phyloP scores from a whole-genome alignment of 75 land plant genomes.

The Pinus taeda region DNA sequence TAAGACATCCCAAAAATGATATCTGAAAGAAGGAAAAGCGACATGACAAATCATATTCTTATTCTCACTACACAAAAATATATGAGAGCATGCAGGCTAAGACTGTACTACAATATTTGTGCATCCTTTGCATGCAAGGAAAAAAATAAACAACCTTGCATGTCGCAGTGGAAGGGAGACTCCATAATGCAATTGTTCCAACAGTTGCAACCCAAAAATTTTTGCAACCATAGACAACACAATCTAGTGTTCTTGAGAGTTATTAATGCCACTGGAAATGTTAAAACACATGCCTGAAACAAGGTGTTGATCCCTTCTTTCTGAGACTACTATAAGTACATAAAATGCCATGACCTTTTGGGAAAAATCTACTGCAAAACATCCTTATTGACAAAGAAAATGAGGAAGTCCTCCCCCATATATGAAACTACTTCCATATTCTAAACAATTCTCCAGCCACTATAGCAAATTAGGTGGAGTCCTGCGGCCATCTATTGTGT shows the following conservation, averaged over 20 bases:
- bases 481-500: slow-evolving; percentile 6
- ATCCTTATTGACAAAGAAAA: slow-evolving; percentile 44
- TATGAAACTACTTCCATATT: slow-evolving; percentile 29
- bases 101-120: too few species aligned
- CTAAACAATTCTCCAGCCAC: slow-evolving; percentile 77
- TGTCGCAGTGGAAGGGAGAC: slow-evolving; percentile 94
- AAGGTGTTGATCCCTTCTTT: slow-evolving; percentile 36
- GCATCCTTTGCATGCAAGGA: too few species aligned
- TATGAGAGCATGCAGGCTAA: too few species aligned
- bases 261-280: slow-evolving; percentile 57
- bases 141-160: slow-evolving; percentile 36
- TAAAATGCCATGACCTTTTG: slow-evolving; percentile 84
- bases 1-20: too few species aligned
- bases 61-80: too few species aligned
- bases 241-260: slow-evolving; percentile 58
- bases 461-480: slow-evolving; percentile 63
- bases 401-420: slow-evolving; percentile 44
- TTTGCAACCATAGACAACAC: slow-evolving; percentile 98
- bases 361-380: slow-evolving; percentile 63
- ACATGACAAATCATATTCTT: too few species aligned
- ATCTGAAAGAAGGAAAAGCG: too few species aligned
- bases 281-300: slow-evolving; percentile 61
- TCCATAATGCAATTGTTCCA: slow-evolving; percentile 86
- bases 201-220: slow-evolving; percentile 77
- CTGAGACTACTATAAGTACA: slow-evolving; percentile 60